phyloP scores from a whole-genome alignment of 139 green algal species.

The Yamagishiella unicocca region DNA sequence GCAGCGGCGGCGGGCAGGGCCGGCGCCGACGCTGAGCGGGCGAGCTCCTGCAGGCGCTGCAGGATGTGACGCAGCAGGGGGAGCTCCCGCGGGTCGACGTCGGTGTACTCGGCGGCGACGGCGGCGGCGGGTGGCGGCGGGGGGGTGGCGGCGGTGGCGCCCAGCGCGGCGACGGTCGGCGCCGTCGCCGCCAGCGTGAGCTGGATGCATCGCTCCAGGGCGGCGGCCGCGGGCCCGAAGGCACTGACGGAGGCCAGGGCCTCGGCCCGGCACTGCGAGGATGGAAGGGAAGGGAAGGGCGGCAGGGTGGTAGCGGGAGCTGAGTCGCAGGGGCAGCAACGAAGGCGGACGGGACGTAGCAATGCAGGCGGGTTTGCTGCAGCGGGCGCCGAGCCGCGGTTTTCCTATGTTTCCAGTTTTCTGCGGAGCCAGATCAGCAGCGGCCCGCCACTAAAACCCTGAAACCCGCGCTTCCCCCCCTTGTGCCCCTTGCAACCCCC shows the following conservation, averaged over 20 bases:
- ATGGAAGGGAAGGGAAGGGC: not conserved
- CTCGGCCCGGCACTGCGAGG: constrained; percentile 68
- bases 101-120: not conserved
- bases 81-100: not conserved
- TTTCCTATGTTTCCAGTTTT: too few species aligned
- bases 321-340: too few species aligned
- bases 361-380: too few species aligned
- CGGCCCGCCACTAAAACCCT: too few species aligned
- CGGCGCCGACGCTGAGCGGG: not conserved
- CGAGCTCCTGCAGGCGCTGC: not conserved
- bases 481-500: too few species aligned
- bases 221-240: constrained; percentile 42
- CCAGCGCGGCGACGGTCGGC: not conserved
- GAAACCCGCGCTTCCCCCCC: too few species aligned
- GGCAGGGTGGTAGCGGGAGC: too few species aligned
- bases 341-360: too few species aligned
- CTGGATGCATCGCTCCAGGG: constrained; percentile 58
- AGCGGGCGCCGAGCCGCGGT: too few species aligned
- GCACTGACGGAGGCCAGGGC: constrained; percentile 64
- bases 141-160: too few species aligned
- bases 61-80: not conserved
- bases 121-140: not conserved
- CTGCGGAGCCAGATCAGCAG: too few species aligned
- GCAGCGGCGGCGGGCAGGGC: not conserved
- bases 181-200: constrained; percentile 24